phyloP scores from a whole-genome alignment of 225 moss, liverwort and hornwort species.

The Sphagnum contortum region DNA sequence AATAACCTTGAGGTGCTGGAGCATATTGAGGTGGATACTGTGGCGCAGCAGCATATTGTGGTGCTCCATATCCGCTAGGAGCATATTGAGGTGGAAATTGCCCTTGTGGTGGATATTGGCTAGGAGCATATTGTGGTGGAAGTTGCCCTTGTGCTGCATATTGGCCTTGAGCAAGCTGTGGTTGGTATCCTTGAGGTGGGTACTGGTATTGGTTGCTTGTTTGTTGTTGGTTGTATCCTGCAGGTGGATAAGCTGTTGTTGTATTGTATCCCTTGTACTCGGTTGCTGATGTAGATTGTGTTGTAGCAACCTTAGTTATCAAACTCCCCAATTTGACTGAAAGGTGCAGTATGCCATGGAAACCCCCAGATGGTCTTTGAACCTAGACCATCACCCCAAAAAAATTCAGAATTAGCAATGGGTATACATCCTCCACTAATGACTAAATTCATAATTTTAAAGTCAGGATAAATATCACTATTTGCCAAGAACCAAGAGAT shows the following conservation, averaged over 20 bases:
- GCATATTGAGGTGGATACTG: no score
- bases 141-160: constrained; percentile 14
- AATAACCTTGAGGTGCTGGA: constrained; percentile 1
- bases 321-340: constrained; percentile 38
- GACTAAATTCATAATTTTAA: no score
- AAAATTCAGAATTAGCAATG: constrained; percentile 13
- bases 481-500: no score
- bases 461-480: no score
- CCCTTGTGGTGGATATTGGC: no score
- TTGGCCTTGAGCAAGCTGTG: constrained; percentile 4
- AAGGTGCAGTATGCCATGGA: constrained; percentile 49
- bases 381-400: constrained; percentile 22
- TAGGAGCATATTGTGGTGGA: neutral
- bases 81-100: no score
- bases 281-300: neutral
- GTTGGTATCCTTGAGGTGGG: no score
- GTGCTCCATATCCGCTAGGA: no score
- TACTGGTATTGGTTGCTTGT: no score
- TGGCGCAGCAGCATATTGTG: no score
- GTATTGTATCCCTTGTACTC: no score
- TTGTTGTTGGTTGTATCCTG: neutral
- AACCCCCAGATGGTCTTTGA: constrained; percentile 57
- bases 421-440: no score
- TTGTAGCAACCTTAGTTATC: constrained; percentile 3
- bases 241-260: neutral